Conservation (phyloP, 306 rosid species). For the Echinosophora koreensis region DNA sequence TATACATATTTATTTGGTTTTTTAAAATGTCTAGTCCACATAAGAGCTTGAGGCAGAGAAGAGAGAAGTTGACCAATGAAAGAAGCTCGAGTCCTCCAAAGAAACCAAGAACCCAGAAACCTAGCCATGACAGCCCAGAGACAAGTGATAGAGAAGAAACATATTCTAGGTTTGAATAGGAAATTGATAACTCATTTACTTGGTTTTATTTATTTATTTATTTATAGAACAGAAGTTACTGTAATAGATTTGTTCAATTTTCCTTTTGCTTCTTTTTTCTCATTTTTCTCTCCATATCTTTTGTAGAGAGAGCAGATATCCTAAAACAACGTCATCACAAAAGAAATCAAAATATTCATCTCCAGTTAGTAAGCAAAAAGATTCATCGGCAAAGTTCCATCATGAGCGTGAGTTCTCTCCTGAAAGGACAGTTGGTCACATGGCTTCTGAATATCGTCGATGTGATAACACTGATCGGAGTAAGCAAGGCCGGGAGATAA, state of each 20-base stretch:
- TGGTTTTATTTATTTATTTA: conserved; percentile 4
- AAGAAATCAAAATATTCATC: conserved; percentile 57
- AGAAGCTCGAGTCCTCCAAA: conserved; percentile 62
- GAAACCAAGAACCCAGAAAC: conserved; percentile 58
- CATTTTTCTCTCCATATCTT: conserved; percentile 24
- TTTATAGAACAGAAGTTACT: not conserved
- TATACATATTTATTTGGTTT: conserved; percentile 35
- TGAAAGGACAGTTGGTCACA: conserved; percentile 53
- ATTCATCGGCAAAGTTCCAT: conserved; percentile 54
- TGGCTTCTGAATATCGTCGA: conserved; percentile 47
- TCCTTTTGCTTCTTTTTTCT: not conserved
- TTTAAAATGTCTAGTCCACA: conserved; percentile 54
- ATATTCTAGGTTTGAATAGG: conserved; percentile 53
- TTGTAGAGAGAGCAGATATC: conserved; percentile 60
- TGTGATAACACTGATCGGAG: conserved; percentile 50
- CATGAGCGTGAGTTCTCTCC: conserved; percentile 56
- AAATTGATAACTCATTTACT: conserved; percentile 27
- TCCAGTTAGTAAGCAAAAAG: conserved; percentile 54
- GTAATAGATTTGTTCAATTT: conserved; percentile 32
- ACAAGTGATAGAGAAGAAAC: conserved; percentile 58
- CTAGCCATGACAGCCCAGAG: conserved; percentile 55
- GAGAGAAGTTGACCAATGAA: conserved; percentile 53
- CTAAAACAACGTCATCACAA: conserved; percentile 52
- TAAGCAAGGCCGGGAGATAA: conserved; percentile 57
- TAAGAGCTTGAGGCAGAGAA: conserved; percentile 57